Percentiles rank a stretch among this genome's conserved stretches.
Conservation (phyloP, 2,329 filamentous ascomycete genomes). For the Penicillium nordicum region DNA sequence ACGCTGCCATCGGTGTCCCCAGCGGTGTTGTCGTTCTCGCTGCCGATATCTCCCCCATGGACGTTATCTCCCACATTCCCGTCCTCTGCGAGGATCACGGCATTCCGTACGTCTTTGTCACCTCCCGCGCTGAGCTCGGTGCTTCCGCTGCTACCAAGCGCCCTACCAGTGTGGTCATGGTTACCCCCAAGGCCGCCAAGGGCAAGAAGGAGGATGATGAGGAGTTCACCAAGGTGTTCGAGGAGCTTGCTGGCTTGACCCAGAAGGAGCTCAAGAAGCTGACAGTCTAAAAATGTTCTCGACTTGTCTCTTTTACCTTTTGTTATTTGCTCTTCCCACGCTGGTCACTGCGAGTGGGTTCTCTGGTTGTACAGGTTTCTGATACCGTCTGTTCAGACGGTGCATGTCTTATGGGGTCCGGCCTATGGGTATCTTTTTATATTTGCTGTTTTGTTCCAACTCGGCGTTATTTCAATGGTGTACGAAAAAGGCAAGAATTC, state of each 20-base stretch:
- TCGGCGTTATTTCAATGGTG: slow-evolving; percentile 40
- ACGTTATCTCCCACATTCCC: slow-evolving; percentile 97
- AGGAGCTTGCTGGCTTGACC: slow-evolving; percentile 57
- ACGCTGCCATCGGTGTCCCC: slow-evolving; percentile 60
- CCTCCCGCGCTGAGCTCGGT: slow-evolving; percentile 87
- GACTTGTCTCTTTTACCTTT: slow-evolving; percentile 21
- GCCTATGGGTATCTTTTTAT: slow-evolving; percentile 37
- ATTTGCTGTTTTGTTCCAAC: slow-evolving; percentile 35
- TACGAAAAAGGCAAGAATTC: slow-evolving; percentile 39
- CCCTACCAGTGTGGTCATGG: slow-evolving; percentile 94
- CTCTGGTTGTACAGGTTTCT: slow-evolving; percentile 39
- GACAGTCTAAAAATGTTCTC: slow-evolving; percentile 44
- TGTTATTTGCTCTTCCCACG: slow-evolving; percentile 19
- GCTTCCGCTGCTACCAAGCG: slow-evolving; percentile 92
- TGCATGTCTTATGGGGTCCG: slow-evolving; percentile 40
- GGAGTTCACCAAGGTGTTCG: slow-evolving; percentile 53
- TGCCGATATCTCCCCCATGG: slow-evolving; percentile 95
- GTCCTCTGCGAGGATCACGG: slow-evolving; percentile 98
- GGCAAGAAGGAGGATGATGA: slow-evolving; percentile 50
- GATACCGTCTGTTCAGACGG: slow-evolving; percentile 35
- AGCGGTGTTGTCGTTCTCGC: slow-evolving; percentile 82
- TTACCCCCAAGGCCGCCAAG: slow-evolving; percentile 51
- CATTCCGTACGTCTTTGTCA: slow-evolving; percentile 94
- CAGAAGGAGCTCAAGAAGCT: slow-evolving; percentile 57
- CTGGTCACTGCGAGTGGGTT: slow-evolving; percentile 28